A percentile compares a stretch with the other conserved stretches of the same genome.
Conservation (phyloP, 495 filamentous ascomycete species). For the Neurospora hispaniola region DNA sequence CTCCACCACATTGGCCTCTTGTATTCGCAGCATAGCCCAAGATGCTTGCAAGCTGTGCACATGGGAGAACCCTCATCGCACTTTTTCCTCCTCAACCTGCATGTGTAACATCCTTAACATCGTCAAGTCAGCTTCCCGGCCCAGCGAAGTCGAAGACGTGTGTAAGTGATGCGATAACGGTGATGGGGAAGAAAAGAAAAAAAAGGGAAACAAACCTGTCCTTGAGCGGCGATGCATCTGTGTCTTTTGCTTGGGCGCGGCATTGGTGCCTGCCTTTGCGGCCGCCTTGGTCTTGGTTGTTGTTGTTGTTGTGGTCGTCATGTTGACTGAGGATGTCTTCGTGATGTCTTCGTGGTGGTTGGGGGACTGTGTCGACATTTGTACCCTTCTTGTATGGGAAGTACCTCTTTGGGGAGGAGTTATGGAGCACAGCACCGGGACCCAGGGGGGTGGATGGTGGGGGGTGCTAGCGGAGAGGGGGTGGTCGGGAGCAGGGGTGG, state of each 20-base stretch:
- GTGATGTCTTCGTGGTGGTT: slow-evolving; percentile 38
- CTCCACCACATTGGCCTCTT: slow-evolving; percentile 96
- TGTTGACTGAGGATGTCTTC: slow-evolving; percentile 43
- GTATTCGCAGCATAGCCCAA: slow-evolving; percentile 84
- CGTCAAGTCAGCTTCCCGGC: slow-evolving; percentile 17
- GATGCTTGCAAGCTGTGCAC: slow-evolving; percentile 82
- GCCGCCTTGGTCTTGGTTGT: slow-evolving; percentile 43
- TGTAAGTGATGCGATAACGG: slow-evolving; percentile 6
- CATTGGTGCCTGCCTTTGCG: slow-evolving; percentile 39
- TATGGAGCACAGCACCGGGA: slow-evolving; percentile 8
- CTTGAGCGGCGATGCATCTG: slow-evolving; percentile 90
- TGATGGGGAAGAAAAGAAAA: background rate
- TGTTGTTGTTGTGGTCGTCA: slow-evolving; percentile 31
- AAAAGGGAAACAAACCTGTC: slow-evolving; percentile 56
- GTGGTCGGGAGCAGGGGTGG: slow-evolving; percentile 19
- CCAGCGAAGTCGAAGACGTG: background rate
- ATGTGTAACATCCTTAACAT: slow-evolving; percentile 84
- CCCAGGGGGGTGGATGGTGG: slow-evolving; percentile 12
- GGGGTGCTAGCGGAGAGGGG: slow-evolving; percentile 23
- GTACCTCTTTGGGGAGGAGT: slow-evolving; percentile 32
- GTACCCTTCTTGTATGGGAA: slow-evolving; percentile 34
- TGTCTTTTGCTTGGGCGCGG: slow-evolving; percentile 49
- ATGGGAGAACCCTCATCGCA: slow-evolving; percentile 85
- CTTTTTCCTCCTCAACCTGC: slow-evolving; percentile 91
- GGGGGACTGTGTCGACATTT: slow-evolving; percentile 52